Percentiles rank a stretch among this genome's conserved stretches.
These are phyloP conservation scores for Nitzschia inconspicua DNA, from an alignment of 108 stramenopile genomes.

Conservation along the genomic window DNA sequence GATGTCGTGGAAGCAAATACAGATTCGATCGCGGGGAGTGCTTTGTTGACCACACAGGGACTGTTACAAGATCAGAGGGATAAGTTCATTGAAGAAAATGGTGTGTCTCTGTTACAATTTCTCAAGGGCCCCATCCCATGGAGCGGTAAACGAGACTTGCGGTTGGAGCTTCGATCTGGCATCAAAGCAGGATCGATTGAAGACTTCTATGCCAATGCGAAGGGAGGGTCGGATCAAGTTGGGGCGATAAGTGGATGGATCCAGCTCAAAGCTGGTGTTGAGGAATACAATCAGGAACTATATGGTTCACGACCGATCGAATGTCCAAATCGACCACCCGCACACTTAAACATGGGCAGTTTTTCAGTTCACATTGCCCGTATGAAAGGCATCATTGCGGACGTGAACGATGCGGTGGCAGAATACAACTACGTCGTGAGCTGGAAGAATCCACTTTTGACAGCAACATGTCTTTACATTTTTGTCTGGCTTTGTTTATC, in stretches of 20 bases:
- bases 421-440: conserved; percentile 55
- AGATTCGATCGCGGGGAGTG: conserved; percentile 61
- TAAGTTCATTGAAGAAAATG: conserved; percentile 15
- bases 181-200: conserved; percentile 63
- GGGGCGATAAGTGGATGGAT: conserved; percentile 66
- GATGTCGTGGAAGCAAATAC: conserved; percentile 78
- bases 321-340: conserved; percentile 56
- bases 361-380: conserved; percentile 73
- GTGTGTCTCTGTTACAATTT: conserved; percentile 38
- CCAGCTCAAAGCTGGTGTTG: conserved; percentile 54
- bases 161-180: conserved; percentile 51
- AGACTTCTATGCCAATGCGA: conserved; percentile 36
- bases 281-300: conserved; percentile 54
- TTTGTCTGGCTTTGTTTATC: conserved; percentile 22
- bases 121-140: conserved; percentile 23
- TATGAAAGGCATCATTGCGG: conserved; percentile 54
- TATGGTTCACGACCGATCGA: conserved; percentile 47
- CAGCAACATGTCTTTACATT: conserved; percentile 39
- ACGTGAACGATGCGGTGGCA: conserved; percentile 43
- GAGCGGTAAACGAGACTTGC: conserved; percentile 23
- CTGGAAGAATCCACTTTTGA: conserved; percentile 70
- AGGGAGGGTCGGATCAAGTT: neutral
- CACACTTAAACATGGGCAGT: conserved; percentile 57
- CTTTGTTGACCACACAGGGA: conserved; percentile 63
- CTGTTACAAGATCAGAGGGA: conserved; percentile 80